These are phyloP conservation scores for Coelastrella sp. DNA, from an alignment of 139 green algal species.

Conservation along the genomic window DNA sequence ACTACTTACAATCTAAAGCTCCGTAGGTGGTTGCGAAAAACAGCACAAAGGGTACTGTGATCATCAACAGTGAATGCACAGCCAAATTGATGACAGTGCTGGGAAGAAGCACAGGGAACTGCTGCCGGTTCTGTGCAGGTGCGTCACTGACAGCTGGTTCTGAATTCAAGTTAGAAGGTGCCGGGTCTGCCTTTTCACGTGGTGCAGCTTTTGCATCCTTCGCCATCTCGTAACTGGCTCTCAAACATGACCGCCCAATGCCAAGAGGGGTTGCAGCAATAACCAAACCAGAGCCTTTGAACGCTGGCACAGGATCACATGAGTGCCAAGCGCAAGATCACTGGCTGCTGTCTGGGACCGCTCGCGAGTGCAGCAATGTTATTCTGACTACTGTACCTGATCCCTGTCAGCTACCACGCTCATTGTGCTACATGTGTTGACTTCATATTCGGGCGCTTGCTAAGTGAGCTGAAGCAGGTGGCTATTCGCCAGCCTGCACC, in stretches of 20 bases:
- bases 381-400: too few relatives aligned
- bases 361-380: not conserved
- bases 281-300: too few relatives aligned
- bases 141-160: not conserved
- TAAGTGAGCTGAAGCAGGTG: too few relatives aligned
- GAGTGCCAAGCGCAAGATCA: too few relatives aligned
- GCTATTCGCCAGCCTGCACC: too few relatives aligned
- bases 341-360: not conserved
- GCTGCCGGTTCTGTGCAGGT: not conserved
- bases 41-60: slow-evolving; percentile 42
- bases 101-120: not conserved
- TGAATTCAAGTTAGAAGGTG: not conserved
- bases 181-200: not conserved
- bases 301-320: too few relatives aligned
- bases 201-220: not conserved
- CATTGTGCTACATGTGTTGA: not conserved
- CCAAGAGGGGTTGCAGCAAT: too few relatives aligned
- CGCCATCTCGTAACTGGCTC: not conserved
- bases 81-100: slow-evolving; percentile 47
- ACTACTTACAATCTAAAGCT: slow-evolving; percentile 32
- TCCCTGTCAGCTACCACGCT: not conserved
- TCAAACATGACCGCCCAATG: not conserved
- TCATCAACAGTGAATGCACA: slow-evolving; percentile 51
- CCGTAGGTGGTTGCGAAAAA: slow-evolving; percentile 36
- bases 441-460: not conserved